Conservation (phyloP, 2,329 filamentous ascomycete genomes). For the Paracamarosporium sp. region DNA sequence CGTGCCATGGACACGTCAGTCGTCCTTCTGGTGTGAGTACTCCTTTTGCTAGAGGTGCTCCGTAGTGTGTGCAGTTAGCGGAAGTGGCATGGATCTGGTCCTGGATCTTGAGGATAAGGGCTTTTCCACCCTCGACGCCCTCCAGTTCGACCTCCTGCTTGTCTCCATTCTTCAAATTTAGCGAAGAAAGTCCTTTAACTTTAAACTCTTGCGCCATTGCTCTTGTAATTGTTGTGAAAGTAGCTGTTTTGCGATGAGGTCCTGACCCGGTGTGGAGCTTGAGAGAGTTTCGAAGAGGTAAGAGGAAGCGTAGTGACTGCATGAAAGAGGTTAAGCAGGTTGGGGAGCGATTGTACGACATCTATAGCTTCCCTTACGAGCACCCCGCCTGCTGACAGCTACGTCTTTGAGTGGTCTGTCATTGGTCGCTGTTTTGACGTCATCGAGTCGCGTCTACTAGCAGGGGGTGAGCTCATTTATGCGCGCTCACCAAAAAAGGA, state of each 20-base stretch:
- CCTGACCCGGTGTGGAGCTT: conserved; percentile 13
- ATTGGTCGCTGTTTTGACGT: conserved; percentile 11
- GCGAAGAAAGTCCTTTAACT: conserved; percentile 77
- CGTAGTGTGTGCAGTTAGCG: conserved; percentile 88
- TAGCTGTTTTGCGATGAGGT: conserved; percentile 19
- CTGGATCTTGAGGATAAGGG: conserved; percentile 81
- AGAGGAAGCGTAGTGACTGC: conserved; percentile 15
- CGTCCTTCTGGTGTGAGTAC: conserved; percentile 82
- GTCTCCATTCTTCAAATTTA: conserved; percentile 78
- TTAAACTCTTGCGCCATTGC: conserved; percentile 58
- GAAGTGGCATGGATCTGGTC: conserved; percentile 81
- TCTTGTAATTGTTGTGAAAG: conserved; percentile 35
- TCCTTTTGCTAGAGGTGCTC: conserved; percentile 86
- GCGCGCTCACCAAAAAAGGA: no score
- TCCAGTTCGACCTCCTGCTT: conserved; percentile 93
- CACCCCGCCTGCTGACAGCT: conserved; percentile 8
- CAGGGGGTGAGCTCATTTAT: no score
- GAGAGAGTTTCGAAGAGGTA: conserved; percentile 31
- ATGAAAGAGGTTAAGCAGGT: conserved; percentile 3
- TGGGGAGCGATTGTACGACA: conserved; percentile 6
- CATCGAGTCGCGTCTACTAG: conserved; percentile 1
- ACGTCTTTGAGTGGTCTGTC: not conserved
- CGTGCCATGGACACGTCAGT: conserved; percentile 95
- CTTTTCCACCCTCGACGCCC: conserved; percentile 83
- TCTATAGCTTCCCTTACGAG: conserved; percentile 3